phyloP scores from a whole-genome alignment of 2,329 filamentous ascomycete species.

The Alternaria arbusti region DNA sequence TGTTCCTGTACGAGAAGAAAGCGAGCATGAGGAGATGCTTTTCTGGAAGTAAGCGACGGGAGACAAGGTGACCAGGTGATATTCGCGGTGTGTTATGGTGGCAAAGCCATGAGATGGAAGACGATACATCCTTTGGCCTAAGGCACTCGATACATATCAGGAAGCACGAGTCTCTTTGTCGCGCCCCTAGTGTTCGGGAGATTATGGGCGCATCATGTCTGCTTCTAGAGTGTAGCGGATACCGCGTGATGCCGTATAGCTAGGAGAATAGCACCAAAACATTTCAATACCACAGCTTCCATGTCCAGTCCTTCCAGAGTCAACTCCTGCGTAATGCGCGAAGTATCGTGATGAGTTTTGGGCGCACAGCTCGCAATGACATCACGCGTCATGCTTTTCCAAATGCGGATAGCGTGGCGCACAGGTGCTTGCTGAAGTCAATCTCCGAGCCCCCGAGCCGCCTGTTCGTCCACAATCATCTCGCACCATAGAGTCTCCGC shows the following conservation, averaged over 20 bases:
- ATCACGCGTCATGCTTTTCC: neutral
- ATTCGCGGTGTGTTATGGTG: neutral
- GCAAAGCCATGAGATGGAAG: neutral
- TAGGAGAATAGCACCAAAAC: neutral
- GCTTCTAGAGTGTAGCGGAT: neutral
- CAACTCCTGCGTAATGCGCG: neutral
- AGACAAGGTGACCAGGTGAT: neutral
- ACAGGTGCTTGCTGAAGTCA: neutral
- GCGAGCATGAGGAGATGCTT: neutral
- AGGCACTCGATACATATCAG: fast-evolving
- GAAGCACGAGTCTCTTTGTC: neutral
- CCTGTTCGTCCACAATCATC: neutral
- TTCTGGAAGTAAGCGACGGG: neutral
- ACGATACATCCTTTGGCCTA: neutral
- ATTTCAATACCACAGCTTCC: neutral
- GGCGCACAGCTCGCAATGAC: neutral
- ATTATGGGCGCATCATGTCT: neutral
- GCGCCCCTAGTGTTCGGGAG: neutral
- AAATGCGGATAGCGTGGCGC: neutral
- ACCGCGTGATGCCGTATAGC: neutral
- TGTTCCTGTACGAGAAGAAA: neutral
- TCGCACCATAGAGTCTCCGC: neutral
- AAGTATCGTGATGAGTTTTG: neutral
- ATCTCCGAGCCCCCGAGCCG: neutral
- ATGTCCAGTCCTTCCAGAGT: neutral